Conservation (phyloP, 2,329 filamentous ascomycete genomes). For the Thermoascus crustaceus region DNA sequence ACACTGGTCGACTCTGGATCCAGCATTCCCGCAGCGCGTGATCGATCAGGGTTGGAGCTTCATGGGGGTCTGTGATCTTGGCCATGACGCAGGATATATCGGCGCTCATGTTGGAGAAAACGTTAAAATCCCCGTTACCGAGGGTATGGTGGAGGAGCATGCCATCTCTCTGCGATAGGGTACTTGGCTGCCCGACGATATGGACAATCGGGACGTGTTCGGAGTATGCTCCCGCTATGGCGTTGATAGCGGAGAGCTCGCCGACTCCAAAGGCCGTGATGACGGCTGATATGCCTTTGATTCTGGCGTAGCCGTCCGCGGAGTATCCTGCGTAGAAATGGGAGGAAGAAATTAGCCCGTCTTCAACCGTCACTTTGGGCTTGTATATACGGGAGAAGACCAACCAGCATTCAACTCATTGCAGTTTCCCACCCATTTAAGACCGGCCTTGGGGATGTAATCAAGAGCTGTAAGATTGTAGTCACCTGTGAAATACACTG, state of each 20-base stretch:
- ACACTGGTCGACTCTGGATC: conserved; percentile 67
- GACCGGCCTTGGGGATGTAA: conserved; percentile 50
- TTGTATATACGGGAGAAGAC: neutral
- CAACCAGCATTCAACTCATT: conserved; percentile 63
- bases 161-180: conserved; percentile 39
- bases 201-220: conserved; percentile 63
- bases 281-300: conserved; percentile 61
- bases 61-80: conserved; percentile 60
- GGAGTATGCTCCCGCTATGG: conserved; percentile 64
- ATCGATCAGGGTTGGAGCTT: conserved; percentile 69
- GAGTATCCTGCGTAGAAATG: conserved; percentile 54
- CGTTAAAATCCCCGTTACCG: conserved; percentile 70
- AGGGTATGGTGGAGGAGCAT: conserved; percentile 58
- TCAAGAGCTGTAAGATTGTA: conserved; percentile 63
- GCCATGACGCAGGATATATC: conserved; percentile 63
- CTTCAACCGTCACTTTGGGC: too few species aligned
- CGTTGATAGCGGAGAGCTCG: conserved; percentile 61
- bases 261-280: conserved; percentile 70
- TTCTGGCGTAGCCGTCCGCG: conserved; percentile 69
- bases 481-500: conserved; percentile 34
- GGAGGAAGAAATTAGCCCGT: neutral
- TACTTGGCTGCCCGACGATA: conserved; percentile 48
- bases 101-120: conserved; percentile 71
- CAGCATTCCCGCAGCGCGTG: conserved; percentile 67
- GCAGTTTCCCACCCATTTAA: conserved; percentile 59